Evolutionary conservation across 2,329 filamentous ascomycete species (phyloP), one percentile per base, ranked within the genome.

Genomic region (Onygena corvina): DNA sequence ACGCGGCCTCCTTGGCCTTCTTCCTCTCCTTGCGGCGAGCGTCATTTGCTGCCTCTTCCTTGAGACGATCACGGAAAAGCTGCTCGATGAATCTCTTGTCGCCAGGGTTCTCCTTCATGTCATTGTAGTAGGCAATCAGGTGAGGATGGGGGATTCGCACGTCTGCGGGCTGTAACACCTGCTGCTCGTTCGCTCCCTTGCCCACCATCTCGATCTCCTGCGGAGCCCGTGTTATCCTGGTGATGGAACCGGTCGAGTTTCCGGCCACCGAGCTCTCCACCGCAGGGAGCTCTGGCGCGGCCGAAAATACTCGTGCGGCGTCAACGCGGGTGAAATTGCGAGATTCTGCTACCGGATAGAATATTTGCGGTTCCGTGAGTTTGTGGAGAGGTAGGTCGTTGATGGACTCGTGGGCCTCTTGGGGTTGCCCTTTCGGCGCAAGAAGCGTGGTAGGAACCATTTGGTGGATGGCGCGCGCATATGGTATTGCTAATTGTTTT

Each of bases 401-500:
- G 60, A 82, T 80, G 20, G 74, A 68, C 63, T 83, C 79, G 59
- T 82, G 78, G 6, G 63, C 60, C 1, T 60, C 55, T 23, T 68
- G 67, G 5, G 65, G 64, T 47, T 67, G 65, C 50, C 57, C 59
- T 21, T 59, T 50, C 23, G 63, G 53, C 40, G 62, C 60, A 52
- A 73, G 67, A 3, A 69, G 68, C n/a, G 79, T 85, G 49, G 75
- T 75, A 2, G 87, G 88, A 3, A 96, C 71, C 88, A 95, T 94
- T 29, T 71, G 68, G 58, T 86, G 73, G 20, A 96, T 74, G 8
- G 87, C 85, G 50, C 76, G 76, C 20, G 83, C 75, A 65, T 95
- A 95, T 9, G 86, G 82, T 21, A 71, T 75, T 2, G 88, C 88
- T 31, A 94, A 69, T 52, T 73, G 75, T 71, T 90, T 88, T 50